Conservation (phyloP, 2,329 filamentous ascomycete genomes). For the Verticillium dahliae region DNA sequence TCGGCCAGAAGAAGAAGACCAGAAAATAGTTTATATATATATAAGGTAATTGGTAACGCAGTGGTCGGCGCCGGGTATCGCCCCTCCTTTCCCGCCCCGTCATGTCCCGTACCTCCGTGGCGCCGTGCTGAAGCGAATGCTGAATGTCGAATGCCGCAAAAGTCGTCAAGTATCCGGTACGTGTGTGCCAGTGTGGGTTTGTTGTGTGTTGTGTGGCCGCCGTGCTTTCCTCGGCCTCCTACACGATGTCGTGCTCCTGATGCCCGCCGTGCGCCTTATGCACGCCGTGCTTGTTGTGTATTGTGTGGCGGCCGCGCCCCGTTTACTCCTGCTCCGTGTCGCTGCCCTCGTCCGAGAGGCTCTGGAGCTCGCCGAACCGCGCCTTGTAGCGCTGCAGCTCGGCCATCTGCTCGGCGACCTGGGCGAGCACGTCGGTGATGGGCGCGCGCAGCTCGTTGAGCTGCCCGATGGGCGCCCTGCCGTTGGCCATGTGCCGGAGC, state of each 20-base stretch:
- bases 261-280: no score
- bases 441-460: conserved; percentile 71
- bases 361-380: conserved; percentile 39
- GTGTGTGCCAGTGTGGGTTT: not conserved
- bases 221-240: no score
- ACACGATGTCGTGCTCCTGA: no score
- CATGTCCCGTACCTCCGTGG: not conserved
- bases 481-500: conserved; percentile 71
- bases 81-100: no score
- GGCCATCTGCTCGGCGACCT: conserved; percentile 53
- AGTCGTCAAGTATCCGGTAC: not conserved
- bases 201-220: not conserved
- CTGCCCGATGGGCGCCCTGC: conserved; percentile 53
- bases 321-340: conserved; percentile 20
- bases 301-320: no score
- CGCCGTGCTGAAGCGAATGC: not conserved
- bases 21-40: not conserved
- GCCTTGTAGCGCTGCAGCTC: conserved; percentile 58
- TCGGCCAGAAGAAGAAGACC: no score
- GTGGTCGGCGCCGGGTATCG: not conserved
- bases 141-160: not conserved
- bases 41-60: not conserved
- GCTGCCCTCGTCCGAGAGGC: conserved; percentile 20
- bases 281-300: no score
- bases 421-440: conserved; percentile 64